phyloP scores from a whole-genome alignment of 176 grass and related monocot genomes.

The Bothriochloa decipiens region DNA sequence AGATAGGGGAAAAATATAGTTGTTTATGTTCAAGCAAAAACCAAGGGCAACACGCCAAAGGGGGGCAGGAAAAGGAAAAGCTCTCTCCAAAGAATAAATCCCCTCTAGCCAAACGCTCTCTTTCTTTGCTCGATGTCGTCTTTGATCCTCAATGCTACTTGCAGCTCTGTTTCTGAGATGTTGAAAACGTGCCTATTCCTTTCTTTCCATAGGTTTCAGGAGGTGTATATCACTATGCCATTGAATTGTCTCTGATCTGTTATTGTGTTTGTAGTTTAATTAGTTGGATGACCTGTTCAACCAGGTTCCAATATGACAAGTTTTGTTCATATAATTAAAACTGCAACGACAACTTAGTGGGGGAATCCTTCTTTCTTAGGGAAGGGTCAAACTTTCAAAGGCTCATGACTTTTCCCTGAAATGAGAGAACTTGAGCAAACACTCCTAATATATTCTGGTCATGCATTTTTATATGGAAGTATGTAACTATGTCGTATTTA shows the following conservation, averaged over 20 bases:
- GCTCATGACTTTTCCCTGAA: background rate
- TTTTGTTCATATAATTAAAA: background rate
- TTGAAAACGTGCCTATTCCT: no score
- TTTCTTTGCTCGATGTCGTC: no score
- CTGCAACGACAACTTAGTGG: background rate
- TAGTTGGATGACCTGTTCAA: background rate
- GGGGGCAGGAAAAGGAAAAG: no score
- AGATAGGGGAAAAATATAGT: no score
- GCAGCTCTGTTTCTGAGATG: no score
- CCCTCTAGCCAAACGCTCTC: no score
- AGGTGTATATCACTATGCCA: background rate
- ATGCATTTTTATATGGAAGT: slow-evolving; percentile 10
- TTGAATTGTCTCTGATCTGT: no score
- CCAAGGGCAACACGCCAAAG: no score
- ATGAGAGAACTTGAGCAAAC: background rate
- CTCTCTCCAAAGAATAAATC: no score
- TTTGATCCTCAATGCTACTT: no score
- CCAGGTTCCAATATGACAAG: background rate
- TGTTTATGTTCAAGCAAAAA: no score
- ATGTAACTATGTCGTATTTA: background rate
- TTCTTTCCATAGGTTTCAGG: no score
- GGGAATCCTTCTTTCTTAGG: background rate
- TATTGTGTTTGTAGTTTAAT: background rate
- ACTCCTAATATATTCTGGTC: background rate
- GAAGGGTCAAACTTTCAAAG: background rate